These are phyloP conservation scores for Ustilago hordei DNA, from an alignment of 1,284 basidiomycete species.

Conservation along the genomic window DNA sequence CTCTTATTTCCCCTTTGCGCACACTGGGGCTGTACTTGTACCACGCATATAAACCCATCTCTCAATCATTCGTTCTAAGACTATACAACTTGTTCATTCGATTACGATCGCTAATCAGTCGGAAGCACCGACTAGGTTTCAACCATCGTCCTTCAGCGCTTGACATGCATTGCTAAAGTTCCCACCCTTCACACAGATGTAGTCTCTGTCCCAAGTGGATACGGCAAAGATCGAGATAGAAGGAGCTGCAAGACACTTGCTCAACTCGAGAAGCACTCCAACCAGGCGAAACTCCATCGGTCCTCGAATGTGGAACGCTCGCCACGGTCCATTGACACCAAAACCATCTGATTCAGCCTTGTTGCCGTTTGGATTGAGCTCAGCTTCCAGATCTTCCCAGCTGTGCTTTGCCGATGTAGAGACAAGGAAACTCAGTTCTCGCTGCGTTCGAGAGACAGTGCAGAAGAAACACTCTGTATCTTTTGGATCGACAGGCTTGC, in stretches of 20 bases:
- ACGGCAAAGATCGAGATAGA: slow-evolving; percentile 47
- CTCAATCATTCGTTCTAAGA: neutral
- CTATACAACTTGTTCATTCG: neutral
- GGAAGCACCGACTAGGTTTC: slow-evolving; percentile 28
- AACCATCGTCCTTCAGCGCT: slow-evolving; percentile 34
- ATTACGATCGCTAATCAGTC: neutral
- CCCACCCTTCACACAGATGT: slow-evolving; percentile 38
- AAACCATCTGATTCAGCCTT: slow-evolving; percentile 15
- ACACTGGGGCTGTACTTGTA: slow-evolving; percentile 9
- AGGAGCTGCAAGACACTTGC: slow-evolving; percentile 27
- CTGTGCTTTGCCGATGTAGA: slow-evolving; percentile 14
- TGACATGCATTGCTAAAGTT: slow-evolving; percentile 22
- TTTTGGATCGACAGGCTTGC: neutral
- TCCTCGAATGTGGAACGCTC: slow-evolving; percentile 39
- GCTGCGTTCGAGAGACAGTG: slow-evolving; percentile 40
- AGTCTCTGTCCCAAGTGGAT: slow-evolving; percentile 49
- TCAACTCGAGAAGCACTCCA: slow-evolving; percentile 44
- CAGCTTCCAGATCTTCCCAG: slow-evolving; percentile 3
- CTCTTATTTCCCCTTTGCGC: neutral
- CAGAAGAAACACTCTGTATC: slow-evolving; percentile 21
- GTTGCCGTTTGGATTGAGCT: slow-evolving; percentile 5
- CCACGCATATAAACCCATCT: neutral
- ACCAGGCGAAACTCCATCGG: slow-evolving; percentile 50
- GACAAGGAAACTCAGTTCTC: slow-evolving; percentile 44
- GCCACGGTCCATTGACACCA: slow-evolving; percentile 36